phyloP scores from a whole-genome alignment of 2,329 filamentous ascomycete genomes.

The Claviceps sp. region DNA sequence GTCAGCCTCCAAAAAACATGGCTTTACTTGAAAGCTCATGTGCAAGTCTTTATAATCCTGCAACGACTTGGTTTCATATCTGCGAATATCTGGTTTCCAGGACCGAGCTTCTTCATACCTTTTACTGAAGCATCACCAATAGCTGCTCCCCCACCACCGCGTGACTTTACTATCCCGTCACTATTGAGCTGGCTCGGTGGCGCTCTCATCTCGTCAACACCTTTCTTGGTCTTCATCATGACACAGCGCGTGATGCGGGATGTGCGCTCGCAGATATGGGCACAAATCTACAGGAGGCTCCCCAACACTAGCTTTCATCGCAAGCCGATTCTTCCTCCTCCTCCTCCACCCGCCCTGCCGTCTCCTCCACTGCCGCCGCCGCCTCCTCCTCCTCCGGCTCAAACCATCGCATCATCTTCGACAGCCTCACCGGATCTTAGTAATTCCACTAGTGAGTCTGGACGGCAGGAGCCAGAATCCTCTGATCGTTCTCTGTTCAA shows the following conservation, averaged over 20 bases:
- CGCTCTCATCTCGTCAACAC: slow-evolving; percentile 28
- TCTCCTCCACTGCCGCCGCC: slow-evolving; percentile 11
- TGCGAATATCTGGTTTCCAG: slow-evolving; percentile 27
- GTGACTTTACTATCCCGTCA: slow-evolving; percentile 23
- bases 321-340: slow-evolving; percentile 9
- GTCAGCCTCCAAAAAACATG: slow-evolving; percentile 19
- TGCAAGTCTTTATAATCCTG: slow-evolving; percentile 38
- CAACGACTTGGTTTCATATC: slow-evolving; percentile 37
- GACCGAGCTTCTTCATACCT: slow-evolving; percentile 37
- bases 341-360: neutral
- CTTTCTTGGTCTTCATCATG: slow-evolving; percentile 33
- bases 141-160: slow-evolving; percentile 27
- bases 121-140: slow-evolving; percentile 40
- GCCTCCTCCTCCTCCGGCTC: slow-evolving; percentile 8
- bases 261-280: slow-evolving; percentile 24
- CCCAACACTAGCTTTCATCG: slow-evolving; percentile 24
- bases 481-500: too few species aligned
- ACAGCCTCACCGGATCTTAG: neutral
- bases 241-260: slow-evolving; percentile 25
- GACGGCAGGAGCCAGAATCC: neutral
- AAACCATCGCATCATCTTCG: neutral
- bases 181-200: slow-evolving; percentile 30
- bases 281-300: slow-evolving; percentile 24
- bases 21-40: slow-evolving; percentile 33
- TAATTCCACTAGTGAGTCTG: neutral